Conservation (phyloP, 371 early-diverging fungal species). For the Furculomyces boomerangus region DNA sequence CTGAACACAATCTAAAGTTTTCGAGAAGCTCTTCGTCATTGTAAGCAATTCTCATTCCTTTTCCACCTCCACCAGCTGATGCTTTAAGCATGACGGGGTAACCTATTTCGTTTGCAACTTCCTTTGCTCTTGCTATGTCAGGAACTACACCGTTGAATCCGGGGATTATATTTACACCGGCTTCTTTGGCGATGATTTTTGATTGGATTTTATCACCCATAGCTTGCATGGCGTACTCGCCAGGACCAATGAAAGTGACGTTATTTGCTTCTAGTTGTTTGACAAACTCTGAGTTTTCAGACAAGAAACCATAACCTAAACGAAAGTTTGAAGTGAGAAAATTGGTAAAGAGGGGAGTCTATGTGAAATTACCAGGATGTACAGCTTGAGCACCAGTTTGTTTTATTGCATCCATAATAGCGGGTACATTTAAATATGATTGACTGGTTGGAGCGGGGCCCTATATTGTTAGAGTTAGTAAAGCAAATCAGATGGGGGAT, state of each 20-base stretch:
- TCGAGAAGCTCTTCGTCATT: conserved; percentile 23
- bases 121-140: conserved; percentile 47
- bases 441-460: conserved; percentile 73
- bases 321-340: background rate
- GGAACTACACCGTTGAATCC: conserved; percentile 91
- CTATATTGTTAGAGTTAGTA: conserved; percentile 36
- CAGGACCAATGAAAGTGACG: conserved; percentile 83
- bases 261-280: conserved; percentile 45
- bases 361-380: conserved; percentile 35
- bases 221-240: conserved; percentile 67
- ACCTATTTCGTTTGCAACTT: conserved; percentile 61
- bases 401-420: conserved; percentile 68
- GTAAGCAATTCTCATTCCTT: conserved; percentile 84
- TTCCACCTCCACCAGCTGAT: conserved; percentile 93
- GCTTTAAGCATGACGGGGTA: conserved; percentile 93
- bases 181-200: conserved; percentile 76
- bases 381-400: conserved; percentile 79
- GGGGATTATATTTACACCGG: conserved; percentile 81
- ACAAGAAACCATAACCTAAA: conserved; percentile 81
- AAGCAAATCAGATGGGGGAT: background rate
- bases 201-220: conserved; percentile 94
- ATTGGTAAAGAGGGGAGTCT: background rate
- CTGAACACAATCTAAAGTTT: conserved; percentile 74
- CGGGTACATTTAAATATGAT: conserved; percentile 70
- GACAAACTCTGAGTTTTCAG: conserved; percentile 88